Percentiles rank a stretch among this genome's conserved stretches.
Conservation (phyloP, 2,329 filamentous ascomycete genomes). For the Harringtonia aguacate region DNA sequence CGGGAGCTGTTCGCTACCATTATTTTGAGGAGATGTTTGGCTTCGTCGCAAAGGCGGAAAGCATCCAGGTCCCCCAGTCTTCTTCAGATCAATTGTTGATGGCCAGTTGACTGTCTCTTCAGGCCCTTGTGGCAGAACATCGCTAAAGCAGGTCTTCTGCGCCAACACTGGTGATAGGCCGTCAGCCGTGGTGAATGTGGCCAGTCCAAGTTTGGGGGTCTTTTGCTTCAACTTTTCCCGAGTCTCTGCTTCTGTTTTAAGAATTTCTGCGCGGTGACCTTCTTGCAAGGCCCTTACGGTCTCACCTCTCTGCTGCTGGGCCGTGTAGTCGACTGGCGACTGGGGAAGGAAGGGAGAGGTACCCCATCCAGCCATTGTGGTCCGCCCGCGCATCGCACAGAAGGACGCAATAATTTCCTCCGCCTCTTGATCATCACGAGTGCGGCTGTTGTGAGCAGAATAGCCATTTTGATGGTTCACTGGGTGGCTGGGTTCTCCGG, state of each 20-base stretch:
- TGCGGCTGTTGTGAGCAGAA: too few relatives aligned
- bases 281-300: neutral
- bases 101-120: neutral
- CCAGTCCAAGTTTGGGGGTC: neutral
- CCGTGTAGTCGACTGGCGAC: neutral
- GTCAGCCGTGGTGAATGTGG: neutral
- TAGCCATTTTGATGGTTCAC: too few relatives aligned
- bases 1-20: too few relatives aligned
- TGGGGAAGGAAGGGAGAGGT: constrained; percentile 4
- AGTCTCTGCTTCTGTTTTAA: neutral
- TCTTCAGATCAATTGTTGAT: neutral
- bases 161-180: neutral
- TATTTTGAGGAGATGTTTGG: too few relatives aligned
- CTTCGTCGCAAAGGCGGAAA: neutral
- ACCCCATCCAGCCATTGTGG: neutral
- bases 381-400: neutral
- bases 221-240: too few relatives aligned
- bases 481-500: too few relatives aligned
- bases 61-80: too few relatives aligned
- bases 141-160: neutral
- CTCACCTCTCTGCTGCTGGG: neutral
- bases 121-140: neutral
- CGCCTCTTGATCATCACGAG: neutral
- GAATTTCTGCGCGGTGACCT: neutral
- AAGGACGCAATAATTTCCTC: neutral